phyloP scores from a whole-genome alignment of 2,329 filamentous ascomycete species.

The Ophiostoma novo-ulmi region DNA sequence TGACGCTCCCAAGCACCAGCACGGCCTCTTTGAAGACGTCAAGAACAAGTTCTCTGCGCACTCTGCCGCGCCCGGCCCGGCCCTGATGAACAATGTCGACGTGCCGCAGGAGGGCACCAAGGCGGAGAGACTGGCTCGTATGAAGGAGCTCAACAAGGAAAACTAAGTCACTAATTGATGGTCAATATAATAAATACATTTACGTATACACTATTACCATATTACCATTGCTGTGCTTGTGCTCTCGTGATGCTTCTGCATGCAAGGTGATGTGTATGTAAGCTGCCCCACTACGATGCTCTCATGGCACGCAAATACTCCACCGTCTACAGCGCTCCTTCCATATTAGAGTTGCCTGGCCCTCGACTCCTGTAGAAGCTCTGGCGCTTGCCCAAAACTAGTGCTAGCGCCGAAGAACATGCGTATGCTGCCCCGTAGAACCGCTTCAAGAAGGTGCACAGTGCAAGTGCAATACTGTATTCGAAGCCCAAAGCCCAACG shows the following conservation, averaged over 20 bases:
- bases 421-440: not conserved
- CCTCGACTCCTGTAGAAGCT: too few species aligned
- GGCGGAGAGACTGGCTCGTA: slow-evolving; percentile 62
- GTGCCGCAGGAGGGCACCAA: slow-evolving; percentile 56
- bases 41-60: slow-evolving; percentile 48
- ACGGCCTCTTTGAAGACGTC: slow-evolving; percentile 37
- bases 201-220: too few species aligned
- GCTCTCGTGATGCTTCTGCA: slow-evolving; percentile 8
- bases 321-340: not conserved
- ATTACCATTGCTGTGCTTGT: not conserved
- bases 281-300: slow-evolving; percentile 10
- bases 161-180: slow-evolving; percentile 2
- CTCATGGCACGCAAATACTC: not conserved
- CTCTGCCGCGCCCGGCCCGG: slow-evolving; percentile 55
- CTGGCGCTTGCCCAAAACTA: too few species aligned
- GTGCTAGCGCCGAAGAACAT: not conserved
- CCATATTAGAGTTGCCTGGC: too few species aligned
- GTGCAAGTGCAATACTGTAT: not conserved
- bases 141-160: slow-evolving; percentile 59
- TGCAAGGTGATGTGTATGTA: slow-evolving; percentile 14
- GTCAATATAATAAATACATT: not conserved
- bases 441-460: not conserved
- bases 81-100: slow-evolving; percentile 49
- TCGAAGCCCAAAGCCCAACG: slow-evolving; percentile 5
- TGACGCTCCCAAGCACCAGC: slow-evolving; percentile 31